phyloP scores from a whole-genome alignment of 768 basidiomycete species.

The Boletus rubescentipes region DNA sequence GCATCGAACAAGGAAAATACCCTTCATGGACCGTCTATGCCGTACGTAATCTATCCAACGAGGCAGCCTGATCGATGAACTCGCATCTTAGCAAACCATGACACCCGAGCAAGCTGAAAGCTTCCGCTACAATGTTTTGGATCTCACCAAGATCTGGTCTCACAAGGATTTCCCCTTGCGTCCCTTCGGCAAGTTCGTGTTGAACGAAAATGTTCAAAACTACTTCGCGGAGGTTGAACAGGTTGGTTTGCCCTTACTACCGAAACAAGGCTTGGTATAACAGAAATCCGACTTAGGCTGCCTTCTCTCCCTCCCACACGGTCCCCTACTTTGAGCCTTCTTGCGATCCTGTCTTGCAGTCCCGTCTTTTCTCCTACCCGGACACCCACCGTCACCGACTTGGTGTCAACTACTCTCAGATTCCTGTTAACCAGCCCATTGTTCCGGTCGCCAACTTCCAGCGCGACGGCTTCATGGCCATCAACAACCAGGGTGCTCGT shows the following conservation, averaged over 20 bases:
- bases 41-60: constrained; percentile 40
- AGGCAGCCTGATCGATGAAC: constrained; percentile 2
- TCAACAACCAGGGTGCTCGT: constrained; percentile 76
- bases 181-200: constrained; percentile 80
- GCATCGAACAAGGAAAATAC: constrained; percentile 77
- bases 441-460: constrained; percentile 86
- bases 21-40: constrained; percentile 90
- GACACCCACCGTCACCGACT: constrained; percentile 87
- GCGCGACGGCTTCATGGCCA: constrained; percentile 71
- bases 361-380: constrained; percentile 92
- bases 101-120: constrained; percentile 87
- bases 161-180: constrained; percentile 88
- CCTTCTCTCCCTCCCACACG: constrained; percentile 87
- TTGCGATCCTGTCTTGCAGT: constrained; percentile 90
- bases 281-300: constrained; percentile 41
- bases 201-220: constrained; percentile 76
- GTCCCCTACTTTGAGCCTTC: constrained; percentile 89
- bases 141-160: constrained; percentile 91
- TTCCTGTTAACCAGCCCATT: constrained; percentile 84
- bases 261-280: constrained; percentile 7
- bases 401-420: constrained; percentile 76
- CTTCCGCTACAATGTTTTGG: constrained; percentile 88
- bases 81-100: constrained; percentile 75
- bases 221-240: constrained; percentile 97
- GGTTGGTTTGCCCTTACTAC: constrained; percentile 44